Percentiles rank a stretch among this genome's conserved stretches.
phyloP scores from a whole-genome alignment of 148 eudicot genomes.

The Fagopyrum esculentum region DNA sequence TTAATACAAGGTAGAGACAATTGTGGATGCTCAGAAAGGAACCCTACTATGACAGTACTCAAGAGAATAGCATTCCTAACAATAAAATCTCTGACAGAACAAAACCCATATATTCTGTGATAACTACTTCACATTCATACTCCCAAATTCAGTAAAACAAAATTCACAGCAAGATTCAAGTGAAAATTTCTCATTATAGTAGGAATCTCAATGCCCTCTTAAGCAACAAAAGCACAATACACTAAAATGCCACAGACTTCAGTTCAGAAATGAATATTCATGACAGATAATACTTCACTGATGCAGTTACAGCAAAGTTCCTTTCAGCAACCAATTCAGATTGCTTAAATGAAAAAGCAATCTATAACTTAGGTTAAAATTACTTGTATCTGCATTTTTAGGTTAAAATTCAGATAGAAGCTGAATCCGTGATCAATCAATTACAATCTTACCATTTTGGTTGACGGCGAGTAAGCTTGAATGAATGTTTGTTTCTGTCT shows the following conservation, averaged over 20 bases:
- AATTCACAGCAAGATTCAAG: slow-evolving; percentile 8
- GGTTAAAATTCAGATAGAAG: neutral
- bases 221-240: neutral
- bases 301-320: neutral
- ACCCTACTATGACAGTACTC: neutral
- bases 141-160: neutral
- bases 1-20: neutral
- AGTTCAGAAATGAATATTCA: neutral
- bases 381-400: neutral
- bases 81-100: slow-evolving; percentile 4
- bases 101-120: slow-evolving; percentile 3
- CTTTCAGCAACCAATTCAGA: neutral
- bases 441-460: neutral
- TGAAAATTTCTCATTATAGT: neutral
- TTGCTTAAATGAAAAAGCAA: too few relatives aligned
- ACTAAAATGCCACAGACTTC: too few relatives aligned
- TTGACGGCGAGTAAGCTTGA: neutral
- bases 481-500: neutral
- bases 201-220: neutral
- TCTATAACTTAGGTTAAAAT: too few relatives aligned
- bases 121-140: neutral
- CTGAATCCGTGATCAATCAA: neutral
- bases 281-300: neutral
- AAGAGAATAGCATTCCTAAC: neutral
- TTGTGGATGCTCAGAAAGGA: slow-evolving; percentile 6